Base-by-base conservation (phyloP, 106 monocot species). In the Dendrobium chrysotoxum region DNA sequence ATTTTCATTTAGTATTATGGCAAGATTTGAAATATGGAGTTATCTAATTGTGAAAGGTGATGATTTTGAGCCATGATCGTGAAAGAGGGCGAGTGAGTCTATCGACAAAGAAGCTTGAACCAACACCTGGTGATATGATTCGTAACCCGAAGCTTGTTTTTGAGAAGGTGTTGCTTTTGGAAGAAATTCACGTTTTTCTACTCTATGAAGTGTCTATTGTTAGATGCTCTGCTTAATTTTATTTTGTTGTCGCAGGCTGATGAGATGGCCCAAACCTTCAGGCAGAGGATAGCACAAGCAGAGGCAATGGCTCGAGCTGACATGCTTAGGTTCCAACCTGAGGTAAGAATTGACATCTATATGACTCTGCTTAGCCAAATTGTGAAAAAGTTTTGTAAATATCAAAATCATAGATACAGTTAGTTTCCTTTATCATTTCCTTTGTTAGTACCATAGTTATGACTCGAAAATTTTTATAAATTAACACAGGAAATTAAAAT, bases 261-360 rank as follows among this genome's bases (percentile, higher is more conserved):
- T 83, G 98, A 98, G 85, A 98, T 98, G 98, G 98, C 98, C 78
- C 95, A 91, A 85, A 90, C 89, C 72, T 98, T 98, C 82, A 84
- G 95, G 77, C 95, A 98, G 75, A 91, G 95, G 81, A 95, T 98
- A 84, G 98, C 98, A 79, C 94, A 98, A 86, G 98, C 98, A 66
- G 98, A 98, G 64, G 98, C 98, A 82, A 92, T 98, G 98, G 98
- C 98, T 20, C 92, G 98, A 79, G 95, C 94, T 41, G 98, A 98
- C 77, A 95, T 98, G 94, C 86, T 98, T 57, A 98, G 98, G 80
- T 98, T 98, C 61, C 98, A 98, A 50, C 98, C 98, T 54, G 98
- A 95, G 98, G 98, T 98, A 87, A 61, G 2, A 61, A 23, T 70
- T 70, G 3, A 11, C 70, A 70, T 31, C 28, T 70, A 70, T 30